These are phyloP conservation scores for Hanseniaspora clermontiae DNA, from an alignment of 805 yeast genomes.

Conservation along the genomic window DNA sequence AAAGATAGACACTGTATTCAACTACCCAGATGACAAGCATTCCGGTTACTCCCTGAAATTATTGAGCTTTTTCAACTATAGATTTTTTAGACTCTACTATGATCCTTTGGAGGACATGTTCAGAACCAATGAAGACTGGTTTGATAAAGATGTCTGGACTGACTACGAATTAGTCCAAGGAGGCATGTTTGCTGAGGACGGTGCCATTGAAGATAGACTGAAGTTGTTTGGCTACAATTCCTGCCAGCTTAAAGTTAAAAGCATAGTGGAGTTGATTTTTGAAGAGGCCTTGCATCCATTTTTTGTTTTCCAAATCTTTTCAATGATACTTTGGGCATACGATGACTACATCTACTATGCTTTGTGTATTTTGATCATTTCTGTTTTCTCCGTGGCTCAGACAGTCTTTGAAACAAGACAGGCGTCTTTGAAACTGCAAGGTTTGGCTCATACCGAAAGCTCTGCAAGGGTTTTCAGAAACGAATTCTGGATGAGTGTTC, in stretches of 20 bases:
- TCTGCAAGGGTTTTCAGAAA: slow-evolving; percentile 82
- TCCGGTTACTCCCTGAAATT: slow-evolving; percentile 43
- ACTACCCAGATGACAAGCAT: slow-evolving; percentile 17
- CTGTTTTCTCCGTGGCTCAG: slow-evolving; percentile 64
- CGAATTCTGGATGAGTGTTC: slow-evolving; percentile 78
- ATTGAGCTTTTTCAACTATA: slow-evolving; percentile 59
- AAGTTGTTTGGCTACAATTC: slow-evolving; percentile 67
- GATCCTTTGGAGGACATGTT: slow-evolving; percentile 80
- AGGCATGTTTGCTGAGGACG: slow-evolving; percentile 54
- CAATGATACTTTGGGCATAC: slow-evolving; percentile 79
- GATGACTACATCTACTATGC: slow-evolving; percentile 94
- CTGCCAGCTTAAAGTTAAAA: slow-evolving; percentile 63
- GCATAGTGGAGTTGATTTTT: slow-evolving; percentile 48
- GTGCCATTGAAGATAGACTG: slow-evolving; percentile 49
- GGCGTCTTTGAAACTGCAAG: slow-evolving; percentile 58
- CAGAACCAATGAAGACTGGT: slow-evolving; percentile 77
- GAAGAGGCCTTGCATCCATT: slow-evolving; percentile 93
- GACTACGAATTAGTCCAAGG: slow-evolving; percentile 38
- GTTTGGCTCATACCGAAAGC: slow-evolving; percentile 61
- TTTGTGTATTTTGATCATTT: slow-evolving; percentile 75
- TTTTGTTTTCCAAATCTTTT: slow-evolving; percentile 85
- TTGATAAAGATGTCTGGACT: slow-evolving; percentile 58
- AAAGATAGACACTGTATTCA: slow-evolving; percentile 55
- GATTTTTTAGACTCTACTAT: slow-evolving; percentile 72
- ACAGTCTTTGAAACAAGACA: slow-evolving; percentile 76